These are phyloP conservation scores for Colletotrichum chrysophilum DNA, from an alignment of 2,329 filamentous ascomycete species.

Conservation along the genomic window DNA sequence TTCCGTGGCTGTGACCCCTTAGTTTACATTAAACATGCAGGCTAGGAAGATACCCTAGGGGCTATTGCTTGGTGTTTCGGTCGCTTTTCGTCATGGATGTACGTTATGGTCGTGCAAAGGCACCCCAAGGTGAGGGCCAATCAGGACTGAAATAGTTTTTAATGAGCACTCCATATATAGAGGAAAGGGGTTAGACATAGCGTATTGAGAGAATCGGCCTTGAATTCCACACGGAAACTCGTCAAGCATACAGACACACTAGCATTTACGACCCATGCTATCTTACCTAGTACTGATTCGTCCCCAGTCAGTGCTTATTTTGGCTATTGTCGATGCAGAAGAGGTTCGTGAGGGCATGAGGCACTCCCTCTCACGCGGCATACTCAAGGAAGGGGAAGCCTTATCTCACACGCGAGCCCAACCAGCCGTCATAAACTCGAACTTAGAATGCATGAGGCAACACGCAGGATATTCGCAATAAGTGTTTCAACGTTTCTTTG, in stretches of 20 bases:
- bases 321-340: not conserved
- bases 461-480: not conserved
- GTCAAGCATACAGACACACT: accelerated
- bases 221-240: not conserved
- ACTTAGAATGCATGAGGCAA: not conserved
- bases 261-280: not conserved
- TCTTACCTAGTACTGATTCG: too few relatives aligned
- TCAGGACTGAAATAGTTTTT: not conserved
- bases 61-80: not conserved
- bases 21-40: not conserved
- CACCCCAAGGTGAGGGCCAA: not conserved
- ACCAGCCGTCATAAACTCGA: not conserved
- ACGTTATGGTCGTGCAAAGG: not conserved
- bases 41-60: too few relatives aligned
- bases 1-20: not conserved
- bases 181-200: accelerated
- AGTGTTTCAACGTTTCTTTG: not conserved
- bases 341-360: not conserved
- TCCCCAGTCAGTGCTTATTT: not conserved
- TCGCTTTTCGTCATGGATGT: not conserved
- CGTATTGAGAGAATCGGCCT: not conserved
- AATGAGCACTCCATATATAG: not conserved
- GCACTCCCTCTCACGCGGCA: not conserved
- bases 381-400: not conserved
- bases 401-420: not conserved